Evolutionary conservation across 2,329 filamentous ascomycete genomes (phyloP).

Genomic region (Sporothrix mexicana): DNA sequence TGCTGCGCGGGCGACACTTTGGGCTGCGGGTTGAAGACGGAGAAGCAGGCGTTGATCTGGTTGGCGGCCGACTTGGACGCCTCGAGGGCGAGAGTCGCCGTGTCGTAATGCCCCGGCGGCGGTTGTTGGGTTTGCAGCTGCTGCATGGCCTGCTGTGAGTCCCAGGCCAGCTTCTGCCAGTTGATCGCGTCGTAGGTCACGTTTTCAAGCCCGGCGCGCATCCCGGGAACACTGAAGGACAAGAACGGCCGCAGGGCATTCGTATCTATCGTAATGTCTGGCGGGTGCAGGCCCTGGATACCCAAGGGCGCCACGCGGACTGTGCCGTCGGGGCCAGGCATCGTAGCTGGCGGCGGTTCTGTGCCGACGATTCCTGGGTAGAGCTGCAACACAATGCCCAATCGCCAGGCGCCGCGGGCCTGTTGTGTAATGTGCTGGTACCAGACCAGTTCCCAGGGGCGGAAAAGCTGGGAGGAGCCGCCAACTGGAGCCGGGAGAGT

Average conservation of each 20-base stretch:
- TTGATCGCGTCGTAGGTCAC: slow-evolving; percentile 42
- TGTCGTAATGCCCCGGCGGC: slow-evolving; percentile 24
- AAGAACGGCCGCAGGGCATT: slow-evolving; percentile 47
- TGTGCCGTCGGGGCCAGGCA: slow-evolving; percentile 38
- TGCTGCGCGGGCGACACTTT: slow-evolving; percentile 37
- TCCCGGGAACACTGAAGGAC: slow-evolving; percentile 47
- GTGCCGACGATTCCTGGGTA: not conserved
- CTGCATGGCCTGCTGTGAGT: slow-evolving; percentile 35
- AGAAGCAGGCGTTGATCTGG: slow-evolving; percentile 46
- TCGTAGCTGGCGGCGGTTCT: slow-evolving; percentile 33
- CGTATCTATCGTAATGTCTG: slow-evolving; percentile 38
- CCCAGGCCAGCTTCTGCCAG: slow-evolving; percentile 41
- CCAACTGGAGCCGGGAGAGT: not conserved
- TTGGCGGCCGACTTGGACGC: slow-evolving; percentile 48
- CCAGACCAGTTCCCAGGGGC: slow-evolving; percentile 47
- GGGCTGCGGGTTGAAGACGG: slow-evolving; percentile 43
- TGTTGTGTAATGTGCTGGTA: slow-evolving; percentile 45
- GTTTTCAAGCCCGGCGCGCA: slow-evolving; percentile 40
- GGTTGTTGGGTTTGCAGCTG: slow-evolving; percentile 33
- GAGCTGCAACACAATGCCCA: slow-evolving; percentile 44
- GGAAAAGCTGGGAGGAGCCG: slow-evolving; percentile 40
- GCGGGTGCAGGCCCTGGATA: slow-evolving; percentile 36
- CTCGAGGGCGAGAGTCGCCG: slow-evolving; percentile 43
- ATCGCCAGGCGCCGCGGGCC: slow-evolving; percentile 44
- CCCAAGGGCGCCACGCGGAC: slow-evolving; percentile 44